Conservation (phyloP, 2,329 filamentous ascomycete genomes). For the Pseudogymnoascus sp. region DNA sequence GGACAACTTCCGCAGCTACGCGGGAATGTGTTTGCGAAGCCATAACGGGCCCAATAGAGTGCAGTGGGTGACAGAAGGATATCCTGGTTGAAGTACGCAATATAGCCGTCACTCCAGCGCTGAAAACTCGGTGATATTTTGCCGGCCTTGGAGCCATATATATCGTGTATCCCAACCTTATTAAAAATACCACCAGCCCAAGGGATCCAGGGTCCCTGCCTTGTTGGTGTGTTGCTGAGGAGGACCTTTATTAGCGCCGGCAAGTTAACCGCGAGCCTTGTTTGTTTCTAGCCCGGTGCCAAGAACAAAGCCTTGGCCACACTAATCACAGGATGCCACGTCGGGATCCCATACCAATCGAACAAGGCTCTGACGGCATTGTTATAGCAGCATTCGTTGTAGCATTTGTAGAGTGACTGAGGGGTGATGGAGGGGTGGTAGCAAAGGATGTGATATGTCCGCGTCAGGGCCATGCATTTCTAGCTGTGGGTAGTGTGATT, state of each 20-base stretch:
- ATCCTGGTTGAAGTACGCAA: background rate
- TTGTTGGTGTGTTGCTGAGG: too few species aligned
- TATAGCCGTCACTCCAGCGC: background rate
- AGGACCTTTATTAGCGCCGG: background rate
- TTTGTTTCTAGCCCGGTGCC: background rate
- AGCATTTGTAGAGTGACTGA: background rate
- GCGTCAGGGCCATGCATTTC: background rate
- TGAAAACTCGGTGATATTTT: background rate
- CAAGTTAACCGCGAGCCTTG: background rate
- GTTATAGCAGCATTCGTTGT: background rate
- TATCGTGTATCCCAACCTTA: background rate
- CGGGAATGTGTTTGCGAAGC: background rate
- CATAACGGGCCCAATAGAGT: background rate
- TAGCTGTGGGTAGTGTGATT: background rate
- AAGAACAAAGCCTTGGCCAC: constrained; percentile 36
- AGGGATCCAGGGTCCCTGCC: background rate
- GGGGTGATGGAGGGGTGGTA: background rate
- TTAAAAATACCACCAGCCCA: background rate
- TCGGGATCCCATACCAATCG: background rate
- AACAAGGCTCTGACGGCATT: background rate
- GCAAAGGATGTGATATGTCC: background rate
- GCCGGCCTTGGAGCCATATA: background rate
- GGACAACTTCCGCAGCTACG: background rate
- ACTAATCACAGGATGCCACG: background rate
- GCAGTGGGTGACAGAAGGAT: background rate